Conservation (phyloP, 176 grass and related monocot genomes). For the Dendrocalamus sinicus region DNA sequence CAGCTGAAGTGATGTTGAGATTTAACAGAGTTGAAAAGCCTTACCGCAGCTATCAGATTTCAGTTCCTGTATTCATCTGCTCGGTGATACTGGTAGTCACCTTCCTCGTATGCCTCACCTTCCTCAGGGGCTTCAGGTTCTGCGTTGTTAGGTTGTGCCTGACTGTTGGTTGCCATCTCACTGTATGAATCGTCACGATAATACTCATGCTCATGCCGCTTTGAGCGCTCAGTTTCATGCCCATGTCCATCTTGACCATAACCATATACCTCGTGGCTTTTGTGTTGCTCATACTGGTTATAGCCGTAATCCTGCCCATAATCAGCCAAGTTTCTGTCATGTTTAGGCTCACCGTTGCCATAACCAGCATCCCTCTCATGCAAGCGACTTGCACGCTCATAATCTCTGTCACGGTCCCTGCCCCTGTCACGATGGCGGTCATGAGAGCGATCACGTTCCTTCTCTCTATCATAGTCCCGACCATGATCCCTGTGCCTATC, state of each 20-base stretch:
- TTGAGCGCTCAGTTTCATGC: slow-evolving; percentile 34
- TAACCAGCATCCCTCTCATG: slow-evolving; percentile 57
- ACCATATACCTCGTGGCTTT: slow-evolving; percentile 44
- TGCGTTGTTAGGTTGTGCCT: slow-evolving; percentile 11
- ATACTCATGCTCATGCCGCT: slow-evolving; percentile 26
- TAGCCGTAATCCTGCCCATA: slow-evolving; percentile 42
- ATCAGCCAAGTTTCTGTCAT: slow-evolving; percentile 48
- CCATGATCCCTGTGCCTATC: slow-evolving; percentile 59
- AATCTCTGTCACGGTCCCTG: slow-evolving; percentile 55
- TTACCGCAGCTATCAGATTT: background rate
- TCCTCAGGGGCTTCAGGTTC: slow-evolving; percentile 55
- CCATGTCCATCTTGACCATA: slow-evolving; percentile 50
- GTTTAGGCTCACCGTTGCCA: slow-evolving; percentile 36
- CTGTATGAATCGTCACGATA: slow-evolving; percentile 22
- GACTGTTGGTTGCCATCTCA: slow-evolving; percentile 31
- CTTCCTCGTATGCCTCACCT: slow-evolving; percentile 61
- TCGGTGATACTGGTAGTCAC: slow-evolving; percentile 49
- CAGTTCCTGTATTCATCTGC: slow-evolving; percentile 42
- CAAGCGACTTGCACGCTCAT: slow-evolving; percentile 39
- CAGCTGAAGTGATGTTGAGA: background rate
- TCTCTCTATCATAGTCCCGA: slow-evolving; percentile 54
- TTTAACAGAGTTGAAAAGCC: background rate
- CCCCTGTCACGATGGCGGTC: slow-evolving; percentile 48
- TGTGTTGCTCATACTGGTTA: slow-evolving; percentile 45
- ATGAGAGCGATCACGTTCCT: slow-evolving; percentile 50